These are phyloP conservation scores for Hirschfeldia incana DNA, from an alignment of 345 rosid genomes.

Conservation along the genomic window DNA sequence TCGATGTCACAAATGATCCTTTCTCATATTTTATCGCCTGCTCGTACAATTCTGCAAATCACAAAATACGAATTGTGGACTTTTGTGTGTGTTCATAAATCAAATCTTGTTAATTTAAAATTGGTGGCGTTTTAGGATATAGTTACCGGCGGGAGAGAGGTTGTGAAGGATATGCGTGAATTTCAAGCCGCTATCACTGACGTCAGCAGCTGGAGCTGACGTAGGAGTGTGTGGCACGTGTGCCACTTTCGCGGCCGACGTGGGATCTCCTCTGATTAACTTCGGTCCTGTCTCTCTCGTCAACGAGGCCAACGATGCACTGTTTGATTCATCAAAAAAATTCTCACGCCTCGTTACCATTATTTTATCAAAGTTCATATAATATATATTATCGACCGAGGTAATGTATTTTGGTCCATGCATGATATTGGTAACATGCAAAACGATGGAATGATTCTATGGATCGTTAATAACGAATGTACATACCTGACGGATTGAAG, in stretches of 20 bases:
- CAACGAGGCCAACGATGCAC: slow-evolving; percentile 95
- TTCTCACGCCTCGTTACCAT: not conserved
- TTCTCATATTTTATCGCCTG: slow-evolving; percentile 81
- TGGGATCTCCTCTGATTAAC: slow-evolving; percentile 84
- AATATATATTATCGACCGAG: not conserved
- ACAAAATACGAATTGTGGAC: not conserved
- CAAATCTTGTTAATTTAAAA: not conserved
- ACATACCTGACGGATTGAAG: slow-evolving; percentile 92
- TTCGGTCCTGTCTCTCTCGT: slow-evolving; percentile 91
- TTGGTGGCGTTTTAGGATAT: not conserved
- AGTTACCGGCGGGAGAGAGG: slow-evolving; percentile 90
- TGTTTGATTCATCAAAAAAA: slow-evolving; percentile 29
- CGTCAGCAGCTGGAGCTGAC: slow-evolving; percentile 55
- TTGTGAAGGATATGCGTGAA: slow-evolving; percentile 96
- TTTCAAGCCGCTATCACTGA: slow-evolving; percentile 84
- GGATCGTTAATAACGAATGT: not conserved
- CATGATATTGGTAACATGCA: not conserved
- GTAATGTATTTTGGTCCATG: not conserved
- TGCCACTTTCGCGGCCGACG: slow-evolving; percentile 45
- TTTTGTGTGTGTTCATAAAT: not conserved
- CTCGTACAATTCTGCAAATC: slow-evolving; percentile 69
- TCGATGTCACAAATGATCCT: slow-evolving; percentile 77
- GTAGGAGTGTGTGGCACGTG: slow-evolving; percentile 45
- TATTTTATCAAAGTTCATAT: not conserved
- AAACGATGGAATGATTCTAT: not conserved